Percentiles rank a stretch among this genome's conserved stretches.
These are phyloP conservation scores for Kwoniella sp. DNA, from an alignment of 768 basidiomycete genomes.

Conservation along the genomic window DNA sequence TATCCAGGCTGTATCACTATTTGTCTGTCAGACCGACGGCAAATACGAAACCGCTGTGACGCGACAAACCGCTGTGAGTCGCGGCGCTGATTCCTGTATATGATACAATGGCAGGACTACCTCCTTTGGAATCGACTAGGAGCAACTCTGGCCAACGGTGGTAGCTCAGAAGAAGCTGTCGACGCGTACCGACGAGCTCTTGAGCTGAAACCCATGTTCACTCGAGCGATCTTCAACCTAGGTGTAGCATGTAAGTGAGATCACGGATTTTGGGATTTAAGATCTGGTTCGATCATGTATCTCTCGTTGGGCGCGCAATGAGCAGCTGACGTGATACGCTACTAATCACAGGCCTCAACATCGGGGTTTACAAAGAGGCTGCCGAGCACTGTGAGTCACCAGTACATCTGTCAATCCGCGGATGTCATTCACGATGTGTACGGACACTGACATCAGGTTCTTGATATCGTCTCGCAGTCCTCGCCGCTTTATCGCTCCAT, in stretches of 20 bases:
- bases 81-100: too few species aligned
- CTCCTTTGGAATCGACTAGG: constrained; percentile 94
- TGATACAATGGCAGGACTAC: constrained; percentile 67
- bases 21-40: background rate
- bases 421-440: background rate
- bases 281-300: background rate
- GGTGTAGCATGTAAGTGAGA: constrained; percentile 85
- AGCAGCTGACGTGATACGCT: constrained; percentile 12
- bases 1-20: background rate
- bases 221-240: constrained; percentile 95
- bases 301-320: too few species aligned
- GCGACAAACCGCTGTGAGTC: background rate
- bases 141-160: constrained; percentile 90
- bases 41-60: background rate
- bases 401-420: too few species aligned
- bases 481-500: constrained; percentile 50
- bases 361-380: constrained; percentile 91
- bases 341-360: constrained; percentile 85
- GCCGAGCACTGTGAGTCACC: constrained; percentile 72
- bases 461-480: constrained; percentile 30
- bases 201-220: constrained; percentile 88
- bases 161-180: constrained; percentile 85
- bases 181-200: constrained; percentile 80
- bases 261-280: background rate
- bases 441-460: background rate